Base-by-base conservation (phyloP, 2,329 filamentous ascomycete genomes). In the Drechslerella dactyloides region DNA sequence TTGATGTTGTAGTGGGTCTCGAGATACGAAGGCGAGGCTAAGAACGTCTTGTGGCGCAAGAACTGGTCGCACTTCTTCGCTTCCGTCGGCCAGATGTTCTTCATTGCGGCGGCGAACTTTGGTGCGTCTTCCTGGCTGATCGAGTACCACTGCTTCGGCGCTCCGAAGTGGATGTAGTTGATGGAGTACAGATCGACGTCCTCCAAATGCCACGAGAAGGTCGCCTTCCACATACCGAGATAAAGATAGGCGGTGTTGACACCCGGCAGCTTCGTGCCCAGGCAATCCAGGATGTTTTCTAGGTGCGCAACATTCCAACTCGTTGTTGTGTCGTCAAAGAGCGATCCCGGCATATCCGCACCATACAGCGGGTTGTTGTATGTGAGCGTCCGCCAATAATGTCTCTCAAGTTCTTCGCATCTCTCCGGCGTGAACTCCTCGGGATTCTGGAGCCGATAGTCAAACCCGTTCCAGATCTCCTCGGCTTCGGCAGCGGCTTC, bases 151-250 rank as follows among this genome's bases (percentile, higher is more conserved):
- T 99, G 94, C 81, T 99, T 99, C 0, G 94, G 94, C 1, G 94
- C 94, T 61, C 94, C 94, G 79, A 99, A 99, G 78, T 99, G 94
- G 69, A 99, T 92, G 79, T 97, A 99, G 82, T 99, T 99, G 84
- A 99, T 99, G 79, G 93, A 97, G 86, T 99, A 99, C 2, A 99
- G 85, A 81, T 99, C 94, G 46, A 99, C 93, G 79, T 99, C 94
- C 79, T 99, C 94, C 59, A 99, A 82, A 84, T 99, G 94, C 94
- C 94, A 99, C 7, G 94, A 94, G 79, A 99, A 99, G 0, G 94
- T 97, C 11, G 94, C 93, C 80, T 97, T 97, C 94, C 94, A 99
- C 94, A 99, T 99, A 48, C 94, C 94, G 69, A 99, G 84, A 78
- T 99, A 99, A 1, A 99, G 85, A 78, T 99, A 99, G 1, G 94